phyloP scores from a whole-genome alignment of 176 grass and related monocot genomes.

The Cymbopogon citratus region DNA sequence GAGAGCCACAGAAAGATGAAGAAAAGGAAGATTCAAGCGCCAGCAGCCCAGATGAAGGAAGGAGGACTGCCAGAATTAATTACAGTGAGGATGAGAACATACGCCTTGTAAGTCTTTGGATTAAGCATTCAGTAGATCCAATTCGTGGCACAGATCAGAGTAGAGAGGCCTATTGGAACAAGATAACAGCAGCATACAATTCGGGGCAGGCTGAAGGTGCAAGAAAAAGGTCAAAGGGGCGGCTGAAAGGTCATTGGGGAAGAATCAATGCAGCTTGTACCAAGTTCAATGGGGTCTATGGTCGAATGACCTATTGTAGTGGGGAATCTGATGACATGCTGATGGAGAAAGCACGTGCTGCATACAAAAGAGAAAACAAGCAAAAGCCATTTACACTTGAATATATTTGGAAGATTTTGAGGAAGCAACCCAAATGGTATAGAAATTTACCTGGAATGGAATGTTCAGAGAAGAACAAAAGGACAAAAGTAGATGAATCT shows the following conservation, averaged over 20 bases:
- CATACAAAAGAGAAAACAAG: neutral
- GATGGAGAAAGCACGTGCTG: neutral
- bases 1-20: no score
- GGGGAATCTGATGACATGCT: neutral
- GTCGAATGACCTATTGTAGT: neutral
- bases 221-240: neutral
- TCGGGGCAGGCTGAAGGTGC: neutral
- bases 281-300: neutral
- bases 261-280: neutral
- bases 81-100: neutral
- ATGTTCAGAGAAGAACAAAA: neutral
- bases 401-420: neutral
- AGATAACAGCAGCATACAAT: neutral
- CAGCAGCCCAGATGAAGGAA: neutral
- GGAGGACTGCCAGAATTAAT: neutral
- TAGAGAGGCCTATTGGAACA: neutral
- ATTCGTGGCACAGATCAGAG: neutral
- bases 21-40: neutral
- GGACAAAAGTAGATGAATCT: neutral
- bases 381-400: neutral
- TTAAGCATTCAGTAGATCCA: neutral
- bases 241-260: neutral
- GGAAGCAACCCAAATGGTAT: neutral
- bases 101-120: neutral
- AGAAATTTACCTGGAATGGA: neutral